Evolutionary conservation across 768 basidiomycete species (phyloP), one percentile per base, ranked within the genome.

Genomic region (Chalciporus sphaerocephalus): DNA sequence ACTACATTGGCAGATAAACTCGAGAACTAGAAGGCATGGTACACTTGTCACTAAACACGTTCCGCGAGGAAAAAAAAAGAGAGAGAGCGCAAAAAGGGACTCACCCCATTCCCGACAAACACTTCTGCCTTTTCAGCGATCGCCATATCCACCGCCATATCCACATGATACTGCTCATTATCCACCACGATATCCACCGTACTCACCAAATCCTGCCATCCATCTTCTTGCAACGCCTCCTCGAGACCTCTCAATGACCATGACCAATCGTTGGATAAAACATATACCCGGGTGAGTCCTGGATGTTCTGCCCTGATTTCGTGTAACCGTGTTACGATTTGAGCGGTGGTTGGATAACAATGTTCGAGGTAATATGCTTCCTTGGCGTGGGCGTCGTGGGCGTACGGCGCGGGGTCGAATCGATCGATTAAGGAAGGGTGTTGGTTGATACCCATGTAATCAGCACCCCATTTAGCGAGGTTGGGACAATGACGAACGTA

Each of bases 41-140:
- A n/a, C n/a, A n/a, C n/a, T n/a, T n/a, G n/a, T n/a, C n/a, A n/a
- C n/a, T n/a, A n/a, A n/a, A n/a, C n/a, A 13, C 28, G 28, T 13
- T 11, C 8, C 13, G 10, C 8, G n/a, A 30, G 28, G 3, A 13
- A 2, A 2, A 30, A 30, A n/a, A 15, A 28, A 7, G 27, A 7
- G 25, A 27, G 25, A n/a, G n/a, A n/a, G n/a, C 7, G 7, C 9
- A 18, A 4, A 27, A 6, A n/a, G 6, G 1, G 3, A 71, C 77
- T 55, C 38, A 81, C 79, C 45, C 80, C 80, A 52, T 81, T 83
- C 0, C 80, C 81, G 6, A 82, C 63, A 55, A 81, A 82, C 33
- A 80, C 75, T 53, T 81, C 76, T 1, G 79, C 79, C 38, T 67
- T 64, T 55, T 76, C 71, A 1, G 76, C 81, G 20, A 83, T 70